Evolutionary conservation across 1,284 basidiomycete genomes (phyloP), one percentile per base, ranked within the genome.

Genomic region (Pseudozyma tsukubaensis): DNA sequence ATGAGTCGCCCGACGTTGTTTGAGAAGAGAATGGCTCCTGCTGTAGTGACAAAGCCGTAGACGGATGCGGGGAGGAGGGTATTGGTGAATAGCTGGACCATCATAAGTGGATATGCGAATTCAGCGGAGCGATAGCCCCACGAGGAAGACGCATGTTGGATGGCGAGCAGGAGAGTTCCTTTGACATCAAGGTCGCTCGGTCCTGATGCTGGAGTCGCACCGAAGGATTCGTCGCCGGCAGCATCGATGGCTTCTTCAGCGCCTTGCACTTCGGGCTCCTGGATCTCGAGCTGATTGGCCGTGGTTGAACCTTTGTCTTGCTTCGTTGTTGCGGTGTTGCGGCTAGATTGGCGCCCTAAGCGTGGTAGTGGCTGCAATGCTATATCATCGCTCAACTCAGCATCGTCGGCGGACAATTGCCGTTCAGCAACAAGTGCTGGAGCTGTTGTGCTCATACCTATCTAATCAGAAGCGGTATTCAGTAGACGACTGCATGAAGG

Each of bases 11-110:
- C 89, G 7, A 87, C 85, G 66, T 83, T 86, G 34, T 86, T 81
- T 12, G 87, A 87, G 45, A 88, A 77, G 1, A 86, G 14, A 16
- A 88, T 81, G 5, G 85, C 85, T 1, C 79, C 73, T 18, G 85
- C 85, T 1, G 87, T 87, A 0, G 86, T 86, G 54, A 85, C 76
- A 59, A 88, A 87, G 13, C 87, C 87, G 66, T 87, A 88, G 43
- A 89, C 54, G 13, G 88, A 88, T 0, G 88, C 86, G 1, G 88
- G 88, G 0, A 89, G 83, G 1, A 89, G 84, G 1, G 88, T 88
- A 53, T 86, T 82, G n/a, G 87, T 86, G 79, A 88, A 89, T 21
- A 87, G 80, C 7, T 83, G 80, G 54, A 89, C 86, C 52, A 89
- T 85, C 73, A 87, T 87, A 16, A 89, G 72, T 45, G 87, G 87